These are phyloP conservation scores for Leptosphaerulina australis DNA, from an alignment of 2,329 filamentous ascomycete species.

Conservation along the genomic window DNA sequence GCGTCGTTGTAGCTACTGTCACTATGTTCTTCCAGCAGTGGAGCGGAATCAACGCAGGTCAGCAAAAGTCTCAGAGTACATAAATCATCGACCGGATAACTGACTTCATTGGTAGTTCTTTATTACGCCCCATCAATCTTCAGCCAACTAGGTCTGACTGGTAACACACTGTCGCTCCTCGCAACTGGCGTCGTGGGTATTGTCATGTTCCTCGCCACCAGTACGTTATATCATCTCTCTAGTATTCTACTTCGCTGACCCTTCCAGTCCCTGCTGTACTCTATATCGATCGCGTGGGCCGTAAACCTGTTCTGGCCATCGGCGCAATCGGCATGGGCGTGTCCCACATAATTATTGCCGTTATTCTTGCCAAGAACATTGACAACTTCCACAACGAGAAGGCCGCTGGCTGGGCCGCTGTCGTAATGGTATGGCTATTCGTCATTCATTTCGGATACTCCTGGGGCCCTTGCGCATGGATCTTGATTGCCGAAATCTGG, in stretches of 20 bases:
- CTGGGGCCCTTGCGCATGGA: slow-evolving; percentile 78
- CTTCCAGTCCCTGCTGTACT: slow-evolving; percentile 64
- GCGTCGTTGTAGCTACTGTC: slow-evolving; percentile 65
- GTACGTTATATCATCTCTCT: slow-evolving; percentile 1
- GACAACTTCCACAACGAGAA: slow-evolving; percentile 61
- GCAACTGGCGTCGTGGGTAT: slow-evolving; percentile 76
- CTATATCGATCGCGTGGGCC: slow-evolving; percentile 68
- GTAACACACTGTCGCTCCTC: slow-evolving; percentile 61
- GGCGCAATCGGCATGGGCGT: slow-evolving; percentile 73
- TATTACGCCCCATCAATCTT: slow-evolving; percentile 61
- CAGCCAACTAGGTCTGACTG: slow-evolving; percentile 53
- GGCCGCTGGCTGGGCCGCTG: slow-evolving; percentile 72
- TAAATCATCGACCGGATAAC: no score
- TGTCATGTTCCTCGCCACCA: slow-evolving; percentile 69
- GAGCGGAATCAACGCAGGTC: slow-evolving; percentile 52
- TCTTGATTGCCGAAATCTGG: slow-evolving; percentile 76
- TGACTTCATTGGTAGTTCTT: slow-evolving; percentile 30
- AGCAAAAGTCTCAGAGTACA: neutral
- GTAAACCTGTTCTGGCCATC: slow-evolving; percentile 66
- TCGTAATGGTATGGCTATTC: slow-evolving; percentile 75
- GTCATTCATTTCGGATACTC: slow-evolving; percentile 76
- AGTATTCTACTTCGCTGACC: neutral
- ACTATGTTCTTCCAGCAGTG: slow-evolving; percentile 60
- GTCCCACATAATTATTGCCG: slow-evolving; percentile 73
- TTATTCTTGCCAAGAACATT: slow-evolving; percentile 69